A percentile compares a stretch with the other conserved stretches of the same genome.
Conservation (phyloP, 2,329 filamentous ascomycete species). For the Aureobasidium sp. region DNA sequence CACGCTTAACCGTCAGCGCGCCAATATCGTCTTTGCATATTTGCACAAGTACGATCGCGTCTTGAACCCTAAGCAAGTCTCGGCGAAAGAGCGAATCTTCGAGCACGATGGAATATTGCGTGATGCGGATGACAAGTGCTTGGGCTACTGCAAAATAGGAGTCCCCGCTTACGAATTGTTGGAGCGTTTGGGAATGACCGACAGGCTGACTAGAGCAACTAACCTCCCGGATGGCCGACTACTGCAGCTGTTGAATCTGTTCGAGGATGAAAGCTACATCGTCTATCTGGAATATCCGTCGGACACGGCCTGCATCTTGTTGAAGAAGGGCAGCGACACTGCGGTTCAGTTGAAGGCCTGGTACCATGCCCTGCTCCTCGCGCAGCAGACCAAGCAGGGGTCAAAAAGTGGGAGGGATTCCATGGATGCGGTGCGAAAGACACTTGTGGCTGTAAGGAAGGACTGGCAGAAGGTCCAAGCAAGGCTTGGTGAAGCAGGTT, state of each 20-base stretch:
- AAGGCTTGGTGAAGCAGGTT: conserved; percentile 46
- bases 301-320: conserved; percentile 45
- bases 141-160: conserved; percentile 52
- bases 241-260: conserved; percentile 45
- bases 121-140: conserved; percentile 36
- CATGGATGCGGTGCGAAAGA: neutral
- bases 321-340: conserved; percentile 52
- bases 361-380: conserved; percentile 52
- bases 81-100: conserved; percentile 52
- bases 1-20: conserved; percentile 78
- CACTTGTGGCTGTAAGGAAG: conserved; percentile 8
- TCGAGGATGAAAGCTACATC: conserved; percentile 50
- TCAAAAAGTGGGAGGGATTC: conserved; percentile 20
- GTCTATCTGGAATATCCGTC: conserved; percentile 45
- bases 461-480: conserved; percentile 10
- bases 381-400: conserved; percentile 20
- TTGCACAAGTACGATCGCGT: conserved; percentile 26
- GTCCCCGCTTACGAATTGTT: conserved; percentile 23
- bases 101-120: conserved; percentile 60
- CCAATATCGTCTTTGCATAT: conserved; percentile 65
- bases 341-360: conserved; percentile 53
- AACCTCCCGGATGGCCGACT: conserved; percentile 25
- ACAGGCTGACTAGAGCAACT: conserved; percentile 23
- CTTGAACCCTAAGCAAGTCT: conserved; percentile 55
- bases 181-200: conserved; percentile 20